These are phyloP conservation scores for Exserohilum turcica DNA, from an alignment of 2,329 filamentous ascomycete genomes.

Conservation along the genomic window DNA sequence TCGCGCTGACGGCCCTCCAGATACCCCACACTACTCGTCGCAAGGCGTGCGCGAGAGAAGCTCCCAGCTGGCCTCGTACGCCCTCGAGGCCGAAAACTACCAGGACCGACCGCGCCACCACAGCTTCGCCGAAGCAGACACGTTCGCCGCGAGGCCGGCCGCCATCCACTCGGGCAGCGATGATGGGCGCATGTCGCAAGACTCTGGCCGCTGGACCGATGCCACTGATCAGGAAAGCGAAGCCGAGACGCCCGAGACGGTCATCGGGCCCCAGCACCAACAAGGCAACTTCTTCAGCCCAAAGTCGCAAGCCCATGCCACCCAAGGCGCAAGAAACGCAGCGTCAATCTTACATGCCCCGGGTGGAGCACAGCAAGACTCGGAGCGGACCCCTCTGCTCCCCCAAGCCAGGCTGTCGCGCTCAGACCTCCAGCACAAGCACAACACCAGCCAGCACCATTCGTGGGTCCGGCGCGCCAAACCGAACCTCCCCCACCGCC, in stretches of 20 bases:
- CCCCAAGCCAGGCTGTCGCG: conserved; percentile 39
- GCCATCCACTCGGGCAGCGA: conserved; percentile 25
- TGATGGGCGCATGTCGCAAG: conserved; percentile 34
- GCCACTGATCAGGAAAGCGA: conserved; percentile 68
- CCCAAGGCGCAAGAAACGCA: conserved; percentile 7
- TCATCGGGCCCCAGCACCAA: conserved; percentile 26
- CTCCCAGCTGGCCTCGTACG: conserved; percentile 82
- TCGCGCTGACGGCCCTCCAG: conserved; percentile 53
- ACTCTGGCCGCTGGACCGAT: conserved; percentile 51
- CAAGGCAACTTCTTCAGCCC: conserved; percentile 35
- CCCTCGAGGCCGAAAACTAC: conserved; percentile 58
- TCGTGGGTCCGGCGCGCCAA: conserved; percentile 31
- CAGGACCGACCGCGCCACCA: conserved; percentile 30
- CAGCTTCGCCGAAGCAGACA: conserved; percentile 28
- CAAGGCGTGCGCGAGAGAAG: conserved; percentile 84
- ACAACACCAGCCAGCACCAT: conserved; percentile 13
- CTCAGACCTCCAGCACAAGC: conserved; percentile 21
- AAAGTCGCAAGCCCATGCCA: conserved; percentile 2
- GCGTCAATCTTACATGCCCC: conserved; percentile 14
- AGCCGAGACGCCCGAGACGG: conserved; percentile 56
- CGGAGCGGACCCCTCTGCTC: conserved; percentile 48
- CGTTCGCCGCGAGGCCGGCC: background rate
- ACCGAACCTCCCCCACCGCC: conserved; percentile 20
- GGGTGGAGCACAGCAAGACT: conserved; percentile 37
- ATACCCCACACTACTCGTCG: conserved; percentile 73